A percentile compares a stretch with the other conserved stretches of the same genome.
phyloP scores from a whole-genome alignment of 108 stramenopile species.

The Nitzschia sp. region DNA sequence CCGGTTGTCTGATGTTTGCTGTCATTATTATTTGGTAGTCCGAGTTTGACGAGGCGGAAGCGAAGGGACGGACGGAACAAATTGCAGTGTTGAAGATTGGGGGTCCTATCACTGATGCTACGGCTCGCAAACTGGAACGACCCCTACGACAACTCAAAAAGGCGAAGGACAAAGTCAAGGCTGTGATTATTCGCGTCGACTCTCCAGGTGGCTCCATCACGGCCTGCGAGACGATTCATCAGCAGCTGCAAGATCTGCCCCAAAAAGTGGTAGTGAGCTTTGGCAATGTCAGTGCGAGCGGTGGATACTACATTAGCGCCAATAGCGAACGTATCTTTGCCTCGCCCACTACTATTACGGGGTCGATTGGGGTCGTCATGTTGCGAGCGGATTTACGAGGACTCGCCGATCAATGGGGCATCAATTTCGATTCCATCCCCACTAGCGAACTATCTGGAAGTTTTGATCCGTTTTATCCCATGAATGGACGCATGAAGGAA shows the following conservation, averaged over 20 bases:
- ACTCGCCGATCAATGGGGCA: conserved; percentile 61
- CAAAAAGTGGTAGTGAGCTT: conserved; percentile 65
- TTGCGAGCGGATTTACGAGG: conserved; percentile 66
- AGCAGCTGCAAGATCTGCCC: conserved; percentile 55
- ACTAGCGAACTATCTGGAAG: conserved; percentile 55
- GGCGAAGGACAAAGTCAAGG: conserved; percentile 48
- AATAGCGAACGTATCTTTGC: conserved; percentile 69
- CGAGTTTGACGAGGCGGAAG: conserved; percentile 2
- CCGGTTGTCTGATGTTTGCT: too few species aligned
- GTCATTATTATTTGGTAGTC: not conserved
- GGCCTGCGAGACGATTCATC: conserved; percentile 74
- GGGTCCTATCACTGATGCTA: conserved; percentile 53
- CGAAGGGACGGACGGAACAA: conserved; percentile 34
- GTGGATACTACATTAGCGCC: conserved; percentile 79
- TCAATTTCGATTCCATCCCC: conserved; percentile 54
- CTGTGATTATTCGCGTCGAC: conserved; percentile 66
- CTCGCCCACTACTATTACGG: conserved; percentile 65
- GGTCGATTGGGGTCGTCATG: conserved; percentile 80
- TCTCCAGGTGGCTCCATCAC: conserved; percentile 68
- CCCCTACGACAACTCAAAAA: conserved; percentile 58
- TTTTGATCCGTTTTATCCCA: conserved; percentile 51
- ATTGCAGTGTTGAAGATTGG: conserved; percentile 63
- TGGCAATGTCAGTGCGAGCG: conserved; percentile 76
- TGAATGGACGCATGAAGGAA: conserved; percentile 56
- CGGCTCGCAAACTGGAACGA: conserved; percentile 44